Percentiles rank a stretch among this genome's conserved stretches.
These are phyloP conservation scores for Pythium sp. DNA, from an alignment of 352 stramenopile species.

Conservation along the genomic window DNA sequence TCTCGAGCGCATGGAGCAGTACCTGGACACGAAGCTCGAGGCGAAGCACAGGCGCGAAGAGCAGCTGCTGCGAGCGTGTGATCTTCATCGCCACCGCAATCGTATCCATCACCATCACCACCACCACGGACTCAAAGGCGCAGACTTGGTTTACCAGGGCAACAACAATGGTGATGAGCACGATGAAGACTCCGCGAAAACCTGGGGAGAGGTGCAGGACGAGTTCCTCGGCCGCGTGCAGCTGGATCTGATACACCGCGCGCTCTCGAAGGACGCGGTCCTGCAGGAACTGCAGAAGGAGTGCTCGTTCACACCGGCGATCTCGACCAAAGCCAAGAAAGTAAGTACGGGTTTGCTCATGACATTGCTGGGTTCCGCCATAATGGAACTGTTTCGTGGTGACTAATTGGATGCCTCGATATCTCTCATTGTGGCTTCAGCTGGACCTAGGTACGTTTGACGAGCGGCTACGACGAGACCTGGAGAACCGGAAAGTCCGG, in stretches of 20 bases:
- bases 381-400: no score
- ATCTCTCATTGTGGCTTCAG: no score
- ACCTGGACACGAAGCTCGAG: constrained; percentile 19
- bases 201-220: constrained; percentile 53
- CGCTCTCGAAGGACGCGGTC: constrained; percentile 43
- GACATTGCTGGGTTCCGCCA: no score
- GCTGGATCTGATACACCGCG: constrained; percentile 53
- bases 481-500: background rate
- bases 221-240: constrained; percentile 68
- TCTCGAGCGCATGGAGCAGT: constrained; percentile 17
- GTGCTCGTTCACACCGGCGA: constrained; percentile 55
- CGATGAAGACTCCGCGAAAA: constrained; percentile 10
- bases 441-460: background rate
- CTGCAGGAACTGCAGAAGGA: constrained; percentile 48
- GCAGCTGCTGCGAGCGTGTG: constrained; percentile 2
- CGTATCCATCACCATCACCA: no score
- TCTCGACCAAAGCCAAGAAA: constrained; percentile 40
- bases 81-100: background rate
- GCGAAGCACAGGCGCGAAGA: constrained; percentile 19
- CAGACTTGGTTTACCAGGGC: no score
- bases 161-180: background rate
- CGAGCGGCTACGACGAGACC: background rate
- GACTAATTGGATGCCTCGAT: no score
- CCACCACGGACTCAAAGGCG: no score
- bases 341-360: constrained; percentile 9